Evolutionary conservation across 1,284 basidiomycete species (phyloP).

Genomic region (Microbotryum lychnidis-dioicae): DNA sequence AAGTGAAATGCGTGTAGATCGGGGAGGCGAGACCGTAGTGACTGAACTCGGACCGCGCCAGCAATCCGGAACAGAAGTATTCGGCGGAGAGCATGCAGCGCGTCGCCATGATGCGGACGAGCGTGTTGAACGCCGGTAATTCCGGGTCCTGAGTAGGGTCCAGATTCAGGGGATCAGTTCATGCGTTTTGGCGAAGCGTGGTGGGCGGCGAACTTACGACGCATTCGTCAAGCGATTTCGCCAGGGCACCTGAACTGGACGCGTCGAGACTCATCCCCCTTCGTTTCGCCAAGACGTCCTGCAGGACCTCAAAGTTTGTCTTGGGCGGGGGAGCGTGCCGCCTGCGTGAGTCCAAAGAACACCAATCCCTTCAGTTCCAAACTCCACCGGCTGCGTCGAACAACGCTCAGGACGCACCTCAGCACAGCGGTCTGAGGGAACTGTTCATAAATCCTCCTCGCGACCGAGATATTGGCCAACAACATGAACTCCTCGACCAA

Average conservation of each 20-base stretch:
- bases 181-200: neutral
- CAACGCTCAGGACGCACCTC: slow-evolving; percentile 48
- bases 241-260: slow-evolving; percentile 84
- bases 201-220: slow-evolving; percentile 50
- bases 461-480: slow-evolving; percentile 92
- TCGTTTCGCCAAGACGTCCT: slow-evolving; percentile 83
- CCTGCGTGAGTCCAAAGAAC: slow-evolving; percentile 42
- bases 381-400: neutral
- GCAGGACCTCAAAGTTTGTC: slow-evolving; percentile 90
- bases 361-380: neutral
- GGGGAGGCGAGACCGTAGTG: slow-evolving; percentile 94
- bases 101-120: slow-evolving; percentile 98
- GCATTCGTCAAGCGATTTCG: slow-evolving; percentile 79
- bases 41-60: slow-evolving; percentile 82
- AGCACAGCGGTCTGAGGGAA: slow-evolving; percentile 95
- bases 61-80: slow-evolving; percentile 94
- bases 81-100: slow-evolving; percentile 97
- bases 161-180: neutral
- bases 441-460: slow-evolving; percentile 80
- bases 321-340: slow-evolving; percentile 89
- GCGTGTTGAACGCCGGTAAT: slow-evolving; percentile 87
- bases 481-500: slow-evolving; percentile 99
- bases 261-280: slow-evolving; percentile 81
- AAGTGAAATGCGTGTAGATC: slow-evolving; percentile 99
- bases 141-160: slow-evolving; percentile 53